Evolutionary conservation across 805 yeast genomes (phyloP), one percentile per base, ranked within the genome.

Genomic region (Barnettozyma botsteinii): DNA sequence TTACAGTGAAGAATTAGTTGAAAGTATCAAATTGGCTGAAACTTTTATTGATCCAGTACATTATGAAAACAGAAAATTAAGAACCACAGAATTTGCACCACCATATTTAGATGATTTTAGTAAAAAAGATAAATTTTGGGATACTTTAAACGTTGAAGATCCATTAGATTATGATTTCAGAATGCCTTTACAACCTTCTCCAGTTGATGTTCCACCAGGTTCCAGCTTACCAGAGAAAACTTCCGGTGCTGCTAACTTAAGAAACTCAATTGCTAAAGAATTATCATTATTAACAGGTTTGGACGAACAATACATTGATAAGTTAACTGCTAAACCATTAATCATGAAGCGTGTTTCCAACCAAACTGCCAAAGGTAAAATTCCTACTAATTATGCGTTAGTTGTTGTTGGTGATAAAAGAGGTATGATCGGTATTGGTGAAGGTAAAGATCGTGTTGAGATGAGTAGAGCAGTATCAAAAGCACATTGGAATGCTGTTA

Each of bases 351-450:
- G 85, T 37, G 98, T 91, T 20, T 79, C 88, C 40, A 86, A 87
- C 59, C 95, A 87, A 71, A 91, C 97, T 2, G 79, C 87, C 29
- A 85, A 86, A 69, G 97, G 97, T 60, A 88, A 87, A 60, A 85
- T 85, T 49, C 78, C 82, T 37, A 76, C 86, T 29, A 81, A 78
- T 60, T 91, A 85, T 62, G 83, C 88, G 0, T 62, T 93, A 47
- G 91, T 88, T 12, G 84, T 88, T 27, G 96, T 85, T 13, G 98
- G 98, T 35, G 95, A 93, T 63, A 75, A 80, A 40, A 84, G 85
- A 49, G 98, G 98, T 48, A 84, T 87, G 82, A 71, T 93, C 44
- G 98, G 98, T 27, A 69, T 89, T 35, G 98, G 98, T 36, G 95
- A 88, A 62, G 98, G 98, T 47, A 86, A 85, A 57, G 91, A 93